Percentiles rank a stretch among this genome's conserved stretches.
Conservation (phyloP, 805 yeast genomes). For the Ogataea glucozyma region DNA sequence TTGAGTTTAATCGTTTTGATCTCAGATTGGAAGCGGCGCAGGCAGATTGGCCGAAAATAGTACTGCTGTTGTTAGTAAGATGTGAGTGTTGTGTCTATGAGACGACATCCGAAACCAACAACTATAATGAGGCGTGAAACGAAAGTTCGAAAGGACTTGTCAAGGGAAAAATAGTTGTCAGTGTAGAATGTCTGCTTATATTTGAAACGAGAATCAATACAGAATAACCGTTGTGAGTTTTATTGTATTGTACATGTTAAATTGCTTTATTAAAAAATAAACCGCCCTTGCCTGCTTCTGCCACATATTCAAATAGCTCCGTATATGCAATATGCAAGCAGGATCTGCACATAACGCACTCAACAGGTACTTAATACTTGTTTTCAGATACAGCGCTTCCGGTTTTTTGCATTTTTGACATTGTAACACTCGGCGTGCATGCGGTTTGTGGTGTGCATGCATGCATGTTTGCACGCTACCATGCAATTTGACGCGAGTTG, state of each 20-base stretch:
- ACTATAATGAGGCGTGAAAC: neutral
- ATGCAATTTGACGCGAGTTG: neutral
- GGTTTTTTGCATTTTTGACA: too few relatives aligned
- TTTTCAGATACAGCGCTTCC: too few relatives aligned
- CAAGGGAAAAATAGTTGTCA: neutral
- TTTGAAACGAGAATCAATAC: slow-evolving; percentile 7
- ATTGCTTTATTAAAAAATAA: slow-evolving; percentile 3
- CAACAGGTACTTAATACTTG: slow-evolving; percentile 7
- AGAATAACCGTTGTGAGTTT: slow-evolving; percentile 4
- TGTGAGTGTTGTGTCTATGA: too few relatives aligned
- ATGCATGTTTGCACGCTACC: neutral
- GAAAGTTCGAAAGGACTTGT: neutral
- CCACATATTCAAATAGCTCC: slow-evolving; percentile 4
- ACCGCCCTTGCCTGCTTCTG: slow-evolving; percentile 7
- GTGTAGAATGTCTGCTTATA: slow-evolving; percentile 1
- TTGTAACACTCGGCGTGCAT: too few relatives aligned
- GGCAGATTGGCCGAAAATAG: too few relatives aligned
- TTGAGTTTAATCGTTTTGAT: too few relatives aligned
- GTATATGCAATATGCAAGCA: neutral
- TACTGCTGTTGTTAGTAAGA: too few relatives aligned
- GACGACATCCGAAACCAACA: neutral
- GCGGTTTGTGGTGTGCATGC: slow-evolving; percentile 2
- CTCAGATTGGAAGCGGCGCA: too few relatives aligned
- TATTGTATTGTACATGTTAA: slow-evolving; percentile 2
- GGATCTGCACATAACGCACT: slow-evolving; percentile 1